These are phyloP conservation scores for Leccinum truebloodii DNA, from an alignment of 768 basidiomycete genomes.

Conservation along the genomic window DNA sequence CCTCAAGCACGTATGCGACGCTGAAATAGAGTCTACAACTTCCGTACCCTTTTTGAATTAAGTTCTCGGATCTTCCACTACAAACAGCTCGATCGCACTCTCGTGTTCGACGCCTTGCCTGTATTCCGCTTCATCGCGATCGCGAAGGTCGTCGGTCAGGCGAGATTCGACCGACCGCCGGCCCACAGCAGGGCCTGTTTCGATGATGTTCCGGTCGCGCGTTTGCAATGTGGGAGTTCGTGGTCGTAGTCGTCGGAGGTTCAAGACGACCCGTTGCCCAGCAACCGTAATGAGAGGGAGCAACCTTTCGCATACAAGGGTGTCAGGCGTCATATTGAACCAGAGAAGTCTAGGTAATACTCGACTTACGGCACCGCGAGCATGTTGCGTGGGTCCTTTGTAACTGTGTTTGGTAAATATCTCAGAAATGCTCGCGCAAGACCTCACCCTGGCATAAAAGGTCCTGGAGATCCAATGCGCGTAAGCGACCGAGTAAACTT, in stretches of 20 bases:
- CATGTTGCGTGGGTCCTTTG: constrained; percentile 7
- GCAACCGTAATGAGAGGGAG: constrained; percentile 15
- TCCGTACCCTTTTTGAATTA: not conserved
- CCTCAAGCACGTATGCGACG: not conserved
- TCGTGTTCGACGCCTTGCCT: not conserved
- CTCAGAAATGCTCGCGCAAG: not conserved
- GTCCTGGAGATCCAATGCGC: not conserved
- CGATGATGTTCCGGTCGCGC: not conserved
- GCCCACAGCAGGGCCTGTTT: not conserved
- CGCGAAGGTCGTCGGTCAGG: not conserved
- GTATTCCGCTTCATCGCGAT: not conserved
- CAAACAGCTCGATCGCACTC: not conserved
- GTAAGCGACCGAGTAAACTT: not conserved
- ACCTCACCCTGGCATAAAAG: not conserved
- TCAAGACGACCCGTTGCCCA: constrained; percentile 23
- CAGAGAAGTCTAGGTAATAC: not conserved
- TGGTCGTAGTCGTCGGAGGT: constrained; percentile 6
- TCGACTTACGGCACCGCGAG: constrained; percentile 4
- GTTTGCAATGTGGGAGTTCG: not conserved
- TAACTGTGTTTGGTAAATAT: not conserved
- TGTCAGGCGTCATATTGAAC: not conserved
- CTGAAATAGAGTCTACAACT: not conserved
- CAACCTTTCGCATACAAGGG: not conserved
- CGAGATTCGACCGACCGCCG: not conserved
- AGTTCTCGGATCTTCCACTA: not conserved